phyloP scores from a whole-genome alignment of 2,329 filamentous ascomycete species.

The Emericellopsis cladophorae region DNA sequence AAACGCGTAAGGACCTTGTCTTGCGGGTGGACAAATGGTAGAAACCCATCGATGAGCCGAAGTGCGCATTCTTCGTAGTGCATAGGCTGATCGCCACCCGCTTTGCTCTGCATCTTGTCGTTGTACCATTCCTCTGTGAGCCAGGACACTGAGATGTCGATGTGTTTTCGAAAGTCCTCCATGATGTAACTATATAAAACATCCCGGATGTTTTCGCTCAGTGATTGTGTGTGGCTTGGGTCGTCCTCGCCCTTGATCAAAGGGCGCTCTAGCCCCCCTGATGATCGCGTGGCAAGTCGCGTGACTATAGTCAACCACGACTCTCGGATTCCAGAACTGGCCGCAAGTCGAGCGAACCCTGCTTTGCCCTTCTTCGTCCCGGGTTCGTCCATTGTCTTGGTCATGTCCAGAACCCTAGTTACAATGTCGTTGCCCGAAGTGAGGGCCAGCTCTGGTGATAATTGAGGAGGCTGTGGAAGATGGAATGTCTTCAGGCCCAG shows the following conservation, averaged over 20 bases:
- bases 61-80: conserved; percentile 73
- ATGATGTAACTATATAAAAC: conserved; percentile 75
- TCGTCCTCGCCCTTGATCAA: conserved; percentile 44
- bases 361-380: conserved; percentile 45
- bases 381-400: conserved; percentile 54
- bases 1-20: conserved; percentile 88
- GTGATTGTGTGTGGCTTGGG: conserved; percentile 23
- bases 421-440: conserved; percentile 65
- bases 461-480: conserved; percentile 61
- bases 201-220: conserved; percentile 64
- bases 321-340: conserved; percentile 72
- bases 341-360: conserved; percentile 75
- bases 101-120: conserved; percentile 43
- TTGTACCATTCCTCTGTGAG: conserved; percentile 98
- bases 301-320: conserved; percentile 85
- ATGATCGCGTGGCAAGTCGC: conserved; percentile 69
- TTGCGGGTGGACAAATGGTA: conserved; percentile 81
- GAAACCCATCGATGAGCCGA: conserved; percentile 74
- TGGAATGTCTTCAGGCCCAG: conserved; percentile 67
- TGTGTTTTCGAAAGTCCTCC: conserved; percentile 80
- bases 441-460: conserved; percentile 60
- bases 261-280: conserved; percentile 53
- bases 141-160: conserved; percentile 87
- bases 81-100: conserved; percentile 32
- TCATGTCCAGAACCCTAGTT: conserved; percentile 64